Evolutionary conservation across 768 basidiomycete genomes (phyloP).

Genomic region (Grammothele lineata): DNA sequence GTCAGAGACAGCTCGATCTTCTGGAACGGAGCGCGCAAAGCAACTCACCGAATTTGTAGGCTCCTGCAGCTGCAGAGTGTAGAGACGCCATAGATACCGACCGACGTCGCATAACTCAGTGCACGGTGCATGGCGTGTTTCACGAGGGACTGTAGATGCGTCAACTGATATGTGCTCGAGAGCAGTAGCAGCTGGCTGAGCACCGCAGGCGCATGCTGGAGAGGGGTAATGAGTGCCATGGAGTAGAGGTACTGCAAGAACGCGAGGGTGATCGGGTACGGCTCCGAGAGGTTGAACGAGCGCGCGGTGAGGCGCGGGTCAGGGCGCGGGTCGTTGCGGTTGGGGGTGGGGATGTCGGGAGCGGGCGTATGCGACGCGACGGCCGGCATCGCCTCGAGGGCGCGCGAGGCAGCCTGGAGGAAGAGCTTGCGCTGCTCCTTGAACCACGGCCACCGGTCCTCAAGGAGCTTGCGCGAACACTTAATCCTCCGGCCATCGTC

Average conservation of each 20-base stretch:
- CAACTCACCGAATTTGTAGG: slow-evolving; percentile 78
- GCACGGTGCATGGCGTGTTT: slow-evolving; percentile 93
- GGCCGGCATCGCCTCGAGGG: slow-evolving; percentile 54
- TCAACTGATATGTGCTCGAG: slow-evolving; percentile 75
- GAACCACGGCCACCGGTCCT: slow-evolving; percentile 97
- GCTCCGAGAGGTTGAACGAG: slow-evolving; percentile 77
- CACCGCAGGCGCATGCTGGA: slow-evolving; percentile 89
- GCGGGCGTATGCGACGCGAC: slow-evolving; percentile 60
- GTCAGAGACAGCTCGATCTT: too few species aligned
- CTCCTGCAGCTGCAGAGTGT: slow-evolving; percentile 86
- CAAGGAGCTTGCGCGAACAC: slow-evolving; percentile 80
- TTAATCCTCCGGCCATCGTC: slow-evolving; percentile 82
- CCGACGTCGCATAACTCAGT: slow-evolving; percentile 78
- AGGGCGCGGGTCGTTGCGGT: slow-evolving; percentile 48
- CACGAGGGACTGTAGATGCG: slow-evolving; percentile 73
- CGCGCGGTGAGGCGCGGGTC: slow-evolving; percentile 83
- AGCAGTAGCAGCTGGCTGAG: slow-evolving; percentile 84
- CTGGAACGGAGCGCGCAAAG: not conserved
- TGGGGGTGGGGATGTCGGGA: slow-evolving; percentile 54
- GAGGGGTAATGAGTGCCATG: slow-evolving; percentile 76
- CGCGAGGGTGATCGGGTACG: slow-evolving; percentile 85
- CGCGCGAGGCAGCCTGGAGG: slow-evolving; percentile 49
- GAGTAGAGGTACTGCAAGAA: slow-evolving; percentile 94
- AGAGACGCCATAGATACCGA: slow-evolving; percentile 93
- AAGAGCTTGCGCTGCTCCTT: slow-evolving; percentile 61